Percentiles rank a stretch among this genome's conserved stretches.
Evolutionary conservation across 352 stramenopile species (phyloP).

Genomic region (Globisporangium middletonii): DNA sequence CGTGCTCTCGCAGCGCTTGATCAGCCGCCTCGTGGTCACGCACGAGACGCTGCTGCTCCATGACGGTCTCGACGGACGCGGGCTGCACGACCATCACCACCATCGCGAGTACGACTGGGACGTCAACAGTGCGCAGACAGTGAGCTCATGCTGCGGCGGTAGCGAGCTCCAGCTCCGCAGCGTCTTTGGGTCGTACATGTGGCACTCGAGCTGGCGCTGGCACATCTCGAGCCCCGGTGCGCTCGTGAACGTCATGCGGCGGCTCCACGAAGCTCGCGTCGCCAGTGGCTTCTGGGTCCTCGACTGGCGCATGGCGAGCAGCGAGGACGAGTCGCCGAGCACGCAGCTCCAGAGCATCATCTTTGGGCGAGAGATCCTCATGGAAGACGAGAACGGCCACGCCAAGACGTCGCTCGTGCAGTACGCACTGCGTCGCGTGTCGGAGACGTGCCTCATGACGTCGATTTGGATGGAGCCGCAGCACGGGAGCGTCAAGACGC

Average conservation of each 20-base stretch:
- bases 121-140: constrained; percentile 10
- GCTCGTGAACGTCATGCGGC: constrained; percentile 58
- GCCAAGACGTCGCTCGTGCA: constrained; percentile 72
- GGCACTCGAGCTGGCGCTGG: constrained; percentile 85
- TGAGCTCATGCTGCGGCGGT: constrained; percentile 66
- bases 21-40: constrained; percentile 70
- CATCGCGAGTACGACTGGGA: constrained; percentile 2
- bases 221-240: constrained; percentile 49
- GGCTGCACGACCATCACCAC: constrained; percentile 14
- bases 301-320: constrained; percentile 72
- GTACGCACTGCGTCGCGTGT: constrained; percentile 69
- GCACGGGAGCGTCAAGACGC: constrained; percentile 62
- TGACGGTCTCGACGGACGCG: constrained; percentile 26
- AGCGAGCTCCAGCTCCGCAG: constrained; percentile 67
- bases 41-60: constrained; percentile 63
- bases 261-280: constrained; percentile 63
- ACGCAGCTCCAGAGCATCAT: constrained; percentile 62
- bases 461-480: constrained; percentile 89
- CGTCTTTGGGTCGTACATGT: constrained; percentile 85
- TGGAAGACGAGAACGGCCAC: constrained; percentile 76
- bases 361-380: constrained; percentile 76
- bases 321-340: constrained; percentile 33
- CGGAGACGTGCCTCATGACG: constrained; percentile 74
- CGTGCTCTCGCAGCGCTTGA: constrained; percentile 70
- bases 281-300: constrained; percentile 79